Conservation (phyloP, 2,329 filamentous ascomycete species). For the Exophiala viscosa region DNA sequence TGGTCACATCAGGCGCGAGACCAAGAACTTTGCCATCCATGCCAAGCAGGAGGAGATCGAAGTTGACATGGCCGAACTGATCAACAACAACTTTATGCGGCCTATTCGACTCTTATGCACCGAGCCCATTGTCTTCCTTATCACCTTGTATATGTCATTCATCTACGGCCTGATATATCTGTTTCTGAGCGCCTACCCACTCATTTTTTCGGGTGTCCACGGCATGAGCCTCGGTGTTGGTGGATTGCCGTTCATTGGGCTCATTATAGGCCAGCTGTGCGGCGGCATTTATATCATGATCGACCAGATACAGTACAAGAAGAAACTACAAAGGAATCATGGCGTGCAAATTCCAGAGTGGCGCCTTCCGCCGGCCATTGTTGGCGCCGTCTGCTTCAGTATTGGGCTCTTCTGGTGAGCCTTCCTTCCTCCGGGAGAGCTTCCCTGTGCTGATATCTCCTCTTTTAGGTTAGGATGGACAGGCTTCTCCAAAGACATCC, state of each 20-base stretch:
- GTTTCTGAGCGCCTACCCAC: neutral
- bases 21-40: slow-evolving; percentile 44
- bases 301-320: neutral
- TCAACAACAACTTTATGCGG: slow-evolving; percentile 44
- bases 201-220: slow-evolving; percentile 30
- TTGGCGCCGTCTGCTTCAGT: slow-evolving; percentile 50
- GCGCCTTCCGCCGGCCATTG: slow-evolving; percentile 48
- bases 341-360: slow-evolving; percentile 42
- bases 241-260: slow-evolving; percentile 48
- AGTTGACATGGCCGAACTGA: slow-evolving; percentile 32
- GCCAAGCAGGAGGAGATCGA: slow-evolving; percentile 42
- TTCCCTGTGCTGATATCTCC: slow-evolving; percentile 49
- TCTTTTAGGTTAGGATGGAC: slow-evolving; percentile 62
- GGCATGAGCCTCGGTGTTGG: slow-evolving; percentile 47
- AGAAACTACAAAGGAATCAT: neutral
- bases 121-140: slow-evolving; percentile 49
- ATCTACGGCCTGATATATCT: slow-evolving; percentile 47
- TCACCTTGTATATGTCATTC: slow-evolving; percentile 46
- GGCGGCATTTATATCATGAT: slow-evolving; percentile 28
- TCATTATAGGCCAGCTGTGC: slow-evolving; percentile 40
- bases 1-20: slow-evolving; percentile 45
- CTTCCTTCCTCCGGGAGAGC: neutral
- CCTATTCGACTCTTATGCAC: slow-evolving; percentile 48
- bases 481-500: slow-evolving; percentile 41
- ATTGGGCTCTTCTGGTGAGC: slow-evolving; percentile 52